Percentiles rank a stretch among this genome's conserved stretches.
Conservation (phyloP, 371 early-diverging fungal species). For the Mortierella sp. region DNA sequence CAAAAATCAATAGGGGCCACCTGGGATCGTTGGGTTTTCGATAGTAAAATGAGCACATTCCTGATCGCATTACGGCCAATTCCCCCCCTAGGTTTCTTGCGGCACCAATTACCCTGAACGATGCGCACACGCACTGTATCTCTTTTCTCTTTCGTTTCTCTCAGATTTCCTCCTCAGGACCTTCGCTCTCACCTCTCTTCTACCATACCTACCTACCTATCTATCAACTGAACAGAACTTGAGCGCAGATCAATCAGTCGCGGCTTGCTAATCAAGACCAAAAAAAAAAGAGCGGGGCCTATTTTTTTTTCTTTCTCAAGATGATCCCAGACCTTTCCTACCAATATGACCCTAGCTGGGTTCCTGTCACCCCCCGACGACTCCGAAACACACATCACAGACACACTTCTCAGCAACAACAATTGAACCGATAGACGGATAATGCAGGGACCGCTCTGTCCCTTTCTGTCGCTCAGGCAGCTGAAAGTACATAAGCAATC, state of each 20-base stretch:
- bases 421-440: no score
- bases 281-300: neutral
- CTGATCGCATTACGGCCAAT: neutral
- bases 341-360: neutral
- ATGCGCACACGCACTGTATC: neutral
- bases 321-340: neutral
- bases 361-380: no score
- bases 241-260: neutral
- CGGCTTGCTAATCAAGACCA: neutral
- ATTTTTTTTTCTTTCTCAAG: neutral
- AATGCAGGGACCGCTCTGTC: neutral
- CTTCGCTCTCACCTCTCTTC: neutral
- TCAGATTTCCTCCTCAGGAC: neutral
- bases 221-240: neutral
- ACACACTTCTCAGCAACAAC: neutral
- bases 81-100: neutral
- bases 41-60: no score
- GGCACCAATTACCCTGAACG: neutral
- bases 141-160: neutral
- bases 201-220: neutral
- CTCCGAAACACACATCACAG: neutral
- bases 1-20: neutral
- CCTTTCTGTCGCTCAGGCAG: neutral
- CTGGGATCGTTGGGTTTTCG: neutral
- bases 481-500: neutral